A percentile compares a stretch with the other conserved stretches of the same genome.
Conservation (phyloP, 2,329 filamentous ascomycete species). For the Ophiostoma novo-ulmi region DNA sequence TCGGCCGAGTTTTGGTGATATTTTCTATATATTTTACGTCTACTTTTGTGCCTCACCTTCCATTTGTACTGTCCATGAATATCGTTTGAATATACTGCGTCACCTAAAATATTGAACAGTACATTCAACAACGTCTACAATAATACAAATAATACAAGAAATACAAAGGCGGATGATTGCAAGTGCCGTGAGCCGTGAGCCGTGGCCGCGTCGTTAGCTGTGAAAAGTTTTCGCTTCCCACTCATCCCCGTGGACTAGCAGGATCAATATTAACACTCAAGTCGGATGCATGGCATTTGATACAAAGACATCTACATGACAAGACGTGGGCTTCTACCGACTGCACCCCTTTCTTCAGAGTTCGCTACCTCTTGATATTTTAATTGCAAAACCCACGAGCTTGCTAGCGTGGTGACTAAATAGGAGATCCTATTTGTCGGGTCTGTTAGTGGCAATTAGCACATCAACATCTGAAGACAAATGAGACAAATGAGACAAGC, state of each 20-base stretch:
- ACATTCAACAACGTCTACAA: neutral
- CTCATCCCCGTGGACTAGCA: too few relatives aligned
- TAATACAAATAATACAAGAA: too few relatives aligned
- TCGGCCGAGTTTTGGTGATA: neutral
- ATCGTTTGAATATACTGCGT: too few relatives aligned
- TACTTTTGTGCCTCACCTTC: neutral
- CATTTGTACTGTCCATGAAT: neutral
- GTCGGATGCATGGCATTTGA: neutral
- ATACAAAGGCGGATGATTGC: neutral
- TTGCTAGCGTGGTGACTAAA: slow-evolving; percentile 4
- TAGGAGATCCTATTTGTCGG: slow-evolving; percentile 2
- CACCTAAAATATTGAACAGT: neutral
- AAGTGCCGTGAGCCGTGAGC: neutral
- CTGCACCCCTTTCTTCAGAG: neutral
- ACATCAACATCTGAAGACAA: too few relatives aligned
- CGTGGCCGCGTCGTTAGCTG: neutral
- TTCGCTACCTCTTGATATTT: too few relatives aligned
- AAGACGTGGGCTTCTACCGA: too few relatives aligned
- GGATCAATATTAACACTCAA: neutral
- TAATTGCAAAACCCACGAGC: neutral
- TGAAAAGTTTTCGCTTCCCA: neutral
- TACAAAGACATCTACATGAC: too few relatives aligned
- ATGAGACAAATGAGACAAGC: too few relatives aligned
- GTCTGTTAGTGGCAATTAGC: neutral
- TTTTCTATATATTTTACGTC: neutral